Base-by-base conservation (phyloP, 192 early-diverging fungal species). In the Coemansia sp. region DNA sequence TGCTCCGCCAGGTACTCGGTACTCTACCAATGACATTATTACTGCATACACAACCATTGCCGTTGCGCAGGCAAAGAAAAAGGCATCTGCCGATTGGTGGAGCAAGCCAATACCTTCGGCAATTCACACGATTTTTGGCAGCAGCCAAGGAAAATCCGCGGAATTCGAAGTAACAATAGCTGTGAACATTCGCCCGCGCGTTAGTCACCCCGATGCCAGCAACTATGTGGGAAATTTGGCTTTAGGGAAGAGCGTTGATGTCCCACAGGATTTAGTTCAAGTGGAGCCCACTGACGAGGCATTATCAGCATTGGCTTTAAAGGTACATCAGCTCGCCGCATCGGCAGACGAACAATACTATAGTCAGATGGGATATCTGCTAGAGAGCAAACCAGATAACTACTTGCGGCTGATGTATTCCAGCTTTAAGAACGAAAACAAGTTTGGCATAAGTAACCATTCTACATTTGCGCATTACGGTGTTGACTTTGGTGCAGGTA, bases 401-500 rank as follows among this genome's bases (percentile, higher is more conserved):
- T 53, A 53, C 51, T 13, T 53, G 51, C 51, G 51, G 23, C 9
- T 53, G 23, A 4, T 10, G 26, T 30, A n/a, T 2, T 8, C 23
- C 51, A 13, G 12, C 28, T 53, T 6, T 20, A 23, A 21, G 6
- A 13, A 26, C 23, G 26, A 16, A 53, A 25, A 53, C 0, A 25
- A 29, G 13, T 7, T 68, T 7, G 31, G 53, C n/a, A 64, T 68
- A 21, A 64, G 65, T 10, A 74, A 68, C 48, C 66, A 68, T 55
- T 31, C 66, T 28, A 40, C 61, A 8, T 68, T 64, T 35, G 37
- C 39, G 1, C 48, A 67, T 13, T 64, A 68, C 45, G 49, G n/a
- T 16, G 39, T 56, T 21, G 71, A 74, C 56, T 74, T 74, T 74
- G 71, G 71, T 8, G 31, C 20, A 6, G 71, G 71, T 33, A 53